Evolutionary conservation across 495 filamentous ascomycete genomes (phyloP).

Genomic region (Hyphodiscus hymeniophilus): DNA sequence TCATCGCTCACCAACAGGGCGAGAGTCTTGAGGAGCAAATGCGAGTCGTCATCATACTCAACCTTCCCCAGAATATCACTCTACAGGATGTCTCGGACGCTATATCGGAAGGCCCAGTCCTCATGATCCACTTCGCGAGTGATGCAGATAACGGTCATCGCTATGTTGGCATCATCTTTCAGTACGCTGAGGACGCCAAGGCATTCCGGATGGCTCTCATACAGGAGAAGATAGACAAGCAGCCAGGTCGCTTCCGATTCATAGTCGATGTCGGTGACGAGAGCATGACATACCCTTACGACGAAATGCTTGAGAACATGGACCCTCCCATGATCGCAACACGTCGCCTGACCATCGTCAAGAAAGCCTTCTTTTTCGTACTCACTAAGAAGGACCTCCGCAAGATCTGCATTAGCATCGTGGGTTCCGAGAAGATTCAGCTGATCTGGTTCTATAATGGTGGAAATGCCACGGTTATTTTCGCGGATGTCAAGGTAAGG

Average conservation of each 20-base stretch:
- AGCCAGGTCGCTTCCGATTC: constrained; percentile 15
- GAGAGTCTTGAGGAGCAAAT: constrained; percentile 11
- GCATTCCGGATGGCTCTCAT: constrained; percentile 6
- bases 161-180: constrained; percentile 17
- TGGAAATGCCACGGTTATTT: constrained; percentile 23
- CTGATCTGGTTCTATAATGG: constrained; percentile 21
- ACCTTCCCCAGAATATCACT: constrained; percentile 12
- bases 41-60: constrained; percentile 16
- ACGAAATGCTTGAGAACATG: constrained; percentile 17
- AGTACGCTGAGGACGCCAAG: constrained; percentile 14
- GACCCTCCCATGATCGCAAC: constrained; percentile 5
- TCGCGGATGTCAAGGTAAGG: constrained; percentile 18
- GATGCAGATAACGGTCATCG: constrained; percentile 4
- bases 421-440: constrained; percentile 16
- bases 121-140: constrained; percentile 11
- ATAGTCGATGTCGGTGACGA: constrained; percentile 10
- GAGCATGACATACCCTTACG: constrained; percentile 7
- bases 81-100: constrained; percentile 18
- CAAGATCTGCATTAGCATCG: constrained; percentile 12
- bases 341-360: constrained; percentile 22
- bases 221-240: constrained; percentile 4
- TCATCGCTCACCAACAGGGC: not conserved
- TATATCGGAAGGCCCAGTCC: constrained; percentile 16
- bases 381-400: constrained; percentile 7
- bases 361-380: constrained; percentile 20